Evolutionary conservation across 768 basidiomycete species (phyloP), one percentile per base, ranked within the genome.

Genomic region (Epithele typhae): DNA sequence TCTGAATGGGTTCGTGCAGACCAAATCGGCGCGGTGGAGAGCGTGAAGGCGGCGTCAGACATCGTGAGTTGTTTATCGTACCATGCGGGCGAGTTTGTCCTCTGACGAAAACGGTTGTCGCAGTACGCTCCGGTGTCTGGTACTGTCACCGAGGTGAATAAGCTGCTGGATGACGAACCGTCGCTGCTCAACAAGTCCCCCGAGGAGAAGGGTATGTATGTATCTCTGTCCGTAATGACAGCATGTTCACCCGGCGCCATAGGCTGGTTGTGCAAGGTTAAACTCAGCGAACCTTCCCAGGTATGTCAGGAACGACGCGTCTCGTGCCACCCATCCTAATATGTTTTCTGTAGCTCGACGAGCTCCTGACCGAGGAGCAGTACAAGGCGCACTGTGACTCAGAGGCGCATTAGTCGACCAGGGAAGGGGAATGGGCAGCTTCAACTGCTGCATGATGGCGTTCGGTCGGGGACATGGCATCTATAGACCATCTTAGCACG

Each of bases 201-300:
- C 0, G 87, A 94, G 62, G 75, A 78, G 21, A 71, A 89, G 62
- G 95, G 95, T 93, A 55, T 56, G 76, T 54, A 25, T 30, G 14
- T 30, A 7, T 30, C 35, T n/a, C 12, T 17, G 35, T n/a, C 35
- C 18, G 15, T 8, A 14, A 36, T 36, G n/a, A 36, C 18, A 32
- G 30, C 30, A 32, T 36, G 7, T 36, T 8, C 35, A 14, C 14
- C 14, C 27, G 27, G 8, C 27, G 8, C 27, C 27, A 30, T 30
- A 97, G 94, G 95, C 46, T 99, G 95, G 95, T 80, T 99, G 37
- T 93, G 87, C 81, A 94, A 90, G 74, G 84, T 99, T 59, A 81
- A 85, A 64, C 65, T 96, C 37, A 78, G 86, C 18, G 67, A 88
- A 48, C 83, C 85, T 5, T 66, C 74, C 1, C 89, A 98, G 78